Percentiles rank a stretch among this genome's conserved stretches.
phyloP scores from a whole-genome alignment of 306 rosid genomes.

The Castanea crenata region DNA sequence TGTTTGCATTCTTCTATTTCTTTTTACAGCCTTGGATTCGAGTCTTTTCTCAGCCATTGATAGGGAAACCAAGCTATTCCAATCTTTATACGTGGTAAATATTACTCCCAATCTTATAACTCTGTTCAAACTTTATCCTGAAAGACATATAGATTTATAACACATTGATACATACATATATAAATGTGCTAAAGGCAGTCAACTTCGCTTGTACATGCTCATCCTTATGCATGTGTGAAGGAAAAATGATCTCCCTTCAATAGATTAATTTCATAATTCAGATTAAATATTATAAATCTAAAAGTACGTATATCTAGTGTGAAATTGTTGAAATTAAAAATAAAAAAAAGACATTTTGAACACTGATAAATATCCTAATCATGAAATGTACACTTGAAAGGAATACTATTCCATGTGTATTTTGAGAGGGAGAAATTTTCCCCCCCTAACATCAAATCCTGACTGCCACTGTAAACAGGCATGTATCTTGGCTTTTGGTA shows the following conservation, averaged over 20 bases:
- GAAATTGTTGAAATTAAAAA: fast-evolving
- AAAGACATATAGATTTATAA: too few relatives aligned
- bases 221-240: fast-evolving
- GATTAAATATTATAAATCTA: background rate
- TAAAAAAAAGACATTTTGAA: fast-evolving
- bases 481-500: slow-evolving; percentile 78
- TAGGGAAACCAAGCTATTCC: slow-evolving; percentile 91
- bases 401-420: too few relatives aligned
- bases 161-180: too few relatives aligned
- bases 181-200: too few relatives aligned
- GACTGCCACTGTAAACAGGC: slow-evolving; percentile 32
- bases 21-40: slow-evolving; percentile 55
- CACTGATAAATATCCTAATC: too few relatives aligned
- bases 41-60: slow-evolving; percentile 61
- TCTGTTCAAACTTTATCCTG: too few relatives aligned
- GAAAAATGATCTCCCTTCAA: too few relatives aligned
- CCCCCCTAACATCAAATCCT: too few relatives aligned
- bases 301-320: fast-evolving
- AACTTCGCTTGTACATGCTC: too few relatives aligned
- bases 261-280: fast-evolving
- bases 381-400: too few relatives aligned
- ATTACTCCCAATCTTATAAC: background rate
- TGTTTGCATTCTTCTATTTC: slow-evolving; percentile 90
- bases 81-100: slow-evolving; percentile 81
- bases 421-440: too few relatives aligned